Evolutionary conservation across 2,329 filamentous ascomycete genomes (phyloP).

Genomic region (Hymenoscyphus repandus): DNA sequence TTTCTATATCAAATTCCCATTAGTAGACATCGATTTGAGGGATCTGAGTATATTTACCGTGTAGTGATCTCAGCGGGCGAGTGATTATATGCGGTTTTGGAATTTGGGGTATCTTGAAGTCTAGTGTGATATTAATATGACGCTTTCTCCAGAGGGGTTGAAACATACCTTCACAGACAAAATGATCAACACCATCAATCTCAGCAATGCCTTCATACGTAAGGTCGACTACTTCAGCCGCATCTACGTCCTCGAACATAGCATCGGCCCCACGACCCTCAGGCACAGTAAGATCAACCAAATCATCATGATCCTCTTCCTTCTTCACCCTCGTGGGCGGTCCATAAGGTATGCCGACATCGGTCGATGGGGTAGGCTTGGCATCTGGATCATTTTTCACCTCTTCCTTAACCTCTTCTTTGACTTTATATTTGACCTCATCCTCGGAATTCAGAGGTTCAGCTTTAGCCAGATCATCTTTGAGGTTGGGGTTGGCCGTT

Average conservation of each 20-base stretch:
- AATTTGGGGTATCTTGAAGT: slow-evolving; percentile 28
- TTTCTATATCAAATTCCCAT: slow-evolving; percentile 8
- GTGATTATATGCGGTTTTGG: slow-evolving; percentile 23
- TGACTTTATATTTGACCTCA: too few species aligned
- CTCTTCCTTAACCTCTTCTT: too few species aligned
- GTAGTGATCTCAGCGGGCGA: slow-evolving; percentile 19
- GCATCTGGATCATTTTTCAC: not conserved
- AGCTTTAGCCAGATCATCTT: slow-evolving; percentile 9
- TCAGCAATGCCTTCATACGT: slow-evolving; percentile 20
- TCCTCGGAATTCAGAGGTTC: not conserved
- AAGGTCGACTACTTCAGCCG: too few species aligned
- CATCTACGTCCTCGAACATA: slow-evolving; percentile 27
- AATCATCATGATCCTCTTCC: slow-evolving; percentile 18
- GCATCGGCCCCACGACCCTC: slow-evolving; percentile 5
- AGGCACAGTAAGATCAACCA: slow-evolving; percentile 7
- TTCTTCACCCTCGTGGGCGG: slow-evolving; percentile 5
- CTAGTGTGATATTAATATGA: slow-evolving; percentile 11
- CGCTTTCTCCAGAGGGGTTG: not conserved
- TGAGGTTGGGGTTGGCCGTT: not conserved
- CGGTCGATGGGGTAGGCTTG: too few species aligned
- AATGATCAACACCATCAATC: slow-evolving; percentile 21
- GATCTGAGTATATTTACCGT: slow-evolving; percentile 13
- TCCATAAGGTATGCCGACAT: too few species aligned
- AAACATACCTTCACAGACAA: slow-evolving; percentile 24
- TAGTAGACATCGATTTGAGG: too few species aligned